Conservation (phyloP, 1,284 basidiomycete species). For the Melampsora americana region DNA sequence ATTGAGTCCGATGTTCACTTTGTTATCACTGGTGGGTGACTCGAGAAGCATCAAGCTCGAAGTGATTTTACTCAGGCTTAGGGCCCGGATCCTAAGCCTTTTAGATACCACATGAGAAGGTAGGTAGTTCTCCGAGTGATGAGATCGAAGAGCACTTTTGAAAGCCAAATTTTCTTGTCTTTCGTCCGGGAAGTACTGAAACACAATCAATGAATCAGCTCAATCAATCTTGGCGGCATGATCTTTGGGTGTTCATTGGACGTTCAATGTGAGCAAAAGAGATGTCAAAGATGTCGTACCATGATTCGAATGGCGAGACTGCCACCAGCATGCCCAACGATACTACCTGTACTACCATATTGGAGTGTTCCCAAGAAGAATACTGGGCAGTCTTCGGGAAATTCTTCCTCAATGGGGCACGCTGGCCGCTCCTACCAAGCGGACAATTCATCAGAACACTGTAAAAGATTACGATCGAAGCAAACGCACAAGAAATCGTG, state of each 20-base stretch:
- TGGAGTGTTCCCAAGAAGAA: constrained; percentile 92
- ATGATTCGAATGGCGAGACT: constrained; percentile 74
- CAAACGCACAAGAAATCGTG: constrained; percentile 70
- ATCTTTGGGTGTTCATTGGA: not conserved
- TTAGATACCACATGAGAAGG: constrained; percentile 72
- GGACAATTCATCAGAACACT: not conserved
- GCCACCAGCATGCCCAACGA: constrained; percentile 67
- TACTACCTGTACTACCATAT: constrained; percentile 91
- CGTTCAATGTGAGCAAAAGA: constrained; percentile 6
- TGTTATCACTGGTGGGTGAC: constrained; percentile 64
- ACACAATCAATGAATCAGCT: too few species aligned
- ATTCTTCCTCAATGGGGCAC: constrained; percentile 79
- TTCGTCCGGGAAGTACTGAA: constrained; percentile 78
- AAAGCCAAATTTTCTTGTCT: constrained; percentile 73
- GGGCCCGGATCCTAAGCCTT: constrained; percentile 66
- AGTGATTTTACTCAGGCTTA: constrained; percentile 81
- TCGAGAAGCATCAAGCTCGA: constrained; percentile 82
- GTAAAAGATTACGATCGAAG: not conserved
- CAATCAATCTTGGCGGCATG: too few species aligned
- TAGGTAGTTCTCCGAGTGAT: constrained; percentile 64
- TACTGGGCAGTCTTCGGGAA: constrained; percentile 81
- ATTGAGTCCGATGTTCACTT: constrained; percentile 85
- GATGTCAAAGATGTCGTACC: constrained; percentile 58
- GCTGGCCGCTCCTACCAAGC: constrained; percentile 62
- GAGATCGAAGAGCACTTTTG: constrained; percentile 64